A percentile compares a stretch with the other conserved stretches of the same genome.
These are phyloP conservation scores for Claviceps sp. DNA, from an alignment of 2,329 filamentous ascomycete species.

Conservation along the genomic window DNA sequence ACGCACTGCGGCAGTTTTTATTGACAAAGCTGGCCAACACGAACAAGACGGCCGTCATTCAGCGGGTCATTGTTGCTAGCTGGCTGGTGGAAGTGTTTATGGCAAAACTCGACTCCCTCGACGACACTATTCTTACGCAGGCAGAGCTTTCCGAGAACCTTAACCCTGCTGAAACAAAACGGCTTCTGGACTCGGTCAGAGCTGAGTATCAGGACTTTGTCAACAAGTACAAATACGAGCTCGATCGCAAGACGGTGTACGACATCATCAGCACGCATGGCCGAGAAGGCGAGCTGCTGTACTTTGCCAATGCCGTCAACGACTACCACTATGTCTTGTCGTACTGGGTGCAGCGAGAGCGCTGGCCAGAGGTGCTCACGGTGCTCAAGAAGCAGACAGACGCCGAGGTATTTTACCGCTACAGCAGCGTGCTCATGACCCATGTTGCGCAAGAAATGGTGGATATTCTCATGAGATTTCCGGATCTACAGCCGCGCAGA, in stretches of 20 bases:
- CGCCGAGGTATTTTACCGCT: slow-evolving; percentile 87
- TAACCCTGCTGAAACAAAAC: slow-evolving; percentile 56
- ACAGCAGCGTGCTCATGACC: slow-evolving; percentile 92
- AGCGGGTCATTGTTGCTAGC: slow-evolving; percentile 84
- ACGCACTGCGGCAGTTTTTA: slow-evolving; percentile 82
- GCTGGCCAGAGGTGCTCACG: slow-evolving; percentile 74
- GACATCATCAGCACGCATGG: slow-evolving; percentile 94
- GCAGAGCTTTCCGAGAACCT: slow-evolving; percentile 64
- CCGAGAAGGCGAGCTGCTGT: slow-evolving; percentile 81
- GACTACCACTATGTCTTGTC: slow-evolving; percentile 92
- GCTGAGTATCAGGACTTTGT: slow-evolving; percentile 84
- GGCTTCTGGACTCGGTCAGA: slow-evolving; percentile 56
- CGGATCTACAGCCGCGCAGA: slow-evolving; percentile 69
- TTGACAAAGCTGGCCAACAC: slow-evolving; percentile 68
- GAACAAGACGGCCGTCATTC: slow-evolving; percentile 79
- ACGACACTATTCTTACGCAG: slow-evolving; percentile 85
- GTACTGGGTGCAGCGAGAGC: slow-evolving; percentile 94
- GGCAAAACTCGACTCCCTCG: slow-evolving; percentile 87
- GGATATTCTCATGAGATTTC: slow-evolving; percentile 90
- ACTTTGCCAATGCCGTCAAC: slow-evolving; percentile 75
- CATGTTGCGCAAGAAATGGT: slow-evolving; percentile 75
- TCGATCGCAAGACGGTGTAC: slow-evolving; percentile 86
- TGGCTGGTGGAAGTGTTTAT: slow-evolving; percentile 97
- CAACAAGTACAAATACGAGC: slow-evolving; percentile 67
- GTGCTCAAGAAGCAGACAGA: slow-evolving; percentile 91